Base-by-base conservation (phyloP, 2,329 filamentous ascomycete species). In the Alternaria infectoria region DNA sequence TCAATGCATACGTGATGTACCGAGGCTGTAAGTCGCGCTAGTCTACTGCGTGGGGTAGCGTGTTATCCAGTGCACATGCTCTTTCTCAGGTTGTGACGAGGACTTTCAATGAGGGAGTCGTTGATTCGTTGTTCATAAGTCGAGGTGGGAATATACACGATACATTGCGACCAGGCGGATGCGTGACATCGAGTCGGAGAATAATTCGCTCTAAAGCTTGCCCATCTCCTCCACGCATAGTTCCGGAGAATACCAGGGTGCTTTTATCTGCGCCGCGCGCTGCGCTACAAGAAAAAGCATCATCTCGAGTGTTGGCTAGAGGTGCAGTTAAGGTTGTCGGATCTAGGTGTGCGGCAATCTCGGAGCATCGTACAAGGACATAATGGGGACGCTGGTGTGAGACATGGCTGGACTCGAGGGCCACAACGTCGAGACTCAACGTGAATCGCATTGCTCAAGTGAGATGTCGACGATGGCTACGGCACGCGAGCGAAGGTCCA, bases 301-400 rank as follows among this genome's bases (percentile, higher is more conserved):
- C 9, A 3, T 28, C 13, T 46, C 21, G 21, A 15, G 12, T 15
- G 19, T 44, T 46, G 19, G n/a, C n/a, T 28, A 45, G 36, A 45
- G 57, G 70, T 72, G 44, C 9, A 50, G 64, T 71, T 73, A 73
- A 70, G 64, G 69, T 73, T 73, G 49, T 47, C 50, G 64, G 63
- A 50, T 52, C 57, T 57, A 59, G 63, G 28, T 64, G 59, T 56
- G 54, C 56, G 60, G 51, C 28, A 60, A 59, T 36, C 56, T 52
- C 61, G 62, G 61, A 57, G 58, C 60, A 45, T 64, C 47, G 50
- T 57, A 64, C 56, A 56, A 59, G 44, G 25, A 44, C 49, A 32
- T 40, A 9, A 26, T 59, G 28, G 13, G 17, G 43, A 56, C 17
- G 50, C 43, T 50, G 62, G 43, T 54, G 57, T 65, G 36, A 62